Base-by-base conservation (phyloP, 148 eudicot genomes). In the Camellia japonica region DNA sequence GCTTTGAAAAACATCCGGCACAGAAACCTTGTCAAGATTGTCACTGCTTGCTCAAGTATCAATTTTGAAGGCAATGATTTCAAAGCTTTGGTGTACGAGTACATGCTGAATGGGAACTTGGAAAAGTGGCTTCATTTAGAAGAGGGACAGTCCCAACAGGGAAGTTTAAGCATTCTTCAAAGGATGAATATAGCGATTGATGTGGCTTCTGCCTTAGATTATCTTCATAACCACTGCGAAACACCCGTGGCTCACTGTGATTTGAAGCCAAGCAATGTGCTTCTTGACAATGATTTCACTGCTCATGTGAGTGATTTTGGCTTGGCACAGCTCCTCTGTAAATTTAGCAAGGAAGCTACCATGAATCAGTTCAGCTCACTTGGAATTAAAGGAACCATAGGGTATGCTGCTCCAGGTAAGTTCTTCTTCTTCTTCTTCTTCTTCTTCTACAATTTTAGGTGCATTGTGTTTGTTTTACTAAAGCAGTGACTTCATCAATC, bases 291-390 rank as follows among this genome's bases (percentile, higher is more conserved):
- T 60, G 85, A 84, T 12, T 82, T 87, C 56, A 83, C 79, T 16
- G 87, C 87, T n/a, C 83, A 61, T 78, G 85, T 88, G 49, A 71
- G 90, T 77, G 87, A 88, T 73, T 88, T 88, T 72, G 90, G 88
- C 14, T 52, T 88, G 78, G 85, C 88, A 7, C 78, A 77, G 66
- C 73, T 85, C 8, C 64, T 81, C 6, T 78, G 38, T 0, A 61
- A 44, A 71, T 71, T 62, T 18, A 74, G 51, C 49, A 72, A 78
- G 0, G 74, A 66, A 58, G 60, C 74, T 15, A 64, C 52, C 4
- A 13, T 20, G 61, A 42, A 77, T 46, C 82, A 80, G 49, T 83
- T 63, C 59, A 80, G 73, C 77, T 64, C 87, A 13, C 56, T 77
- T 63, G 87, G 83, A 64, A 76, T 83, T 42, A 82, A 74, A 82